phyloP scores from a whole-genome alignment of 139 green algal genomes.

The Parachlorella kessleri region DNA sequence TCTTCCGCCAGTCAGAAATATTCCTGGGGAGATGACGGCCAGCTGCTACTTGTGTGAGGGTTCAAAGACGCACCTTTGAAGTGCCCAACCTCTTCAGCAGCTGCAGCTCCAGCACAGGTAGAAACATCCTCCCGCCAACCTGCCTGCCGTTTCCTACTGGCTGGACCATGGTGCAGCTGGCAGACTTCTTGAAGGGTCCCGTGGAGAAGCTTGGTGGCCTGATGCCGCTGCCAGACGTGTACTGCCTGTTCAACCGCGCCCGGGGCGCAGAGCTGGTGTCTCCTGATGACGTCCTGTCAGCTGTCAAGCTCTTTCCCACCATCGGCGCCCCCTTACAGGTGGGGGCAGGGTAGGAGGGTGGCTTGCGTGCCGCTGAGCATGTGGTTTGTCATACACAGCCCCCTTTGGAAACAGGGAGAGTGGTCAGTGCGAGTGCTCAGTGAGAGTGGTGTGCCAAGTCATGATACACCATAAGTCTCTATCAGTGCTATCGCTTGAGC shows the following conservation, averaged over 20 bases:
- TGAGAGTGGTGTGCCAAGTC: too few species aligned
- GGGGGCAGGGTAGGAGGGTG: conserved; percentile 8
- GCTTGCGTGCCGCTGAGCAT: neutral
- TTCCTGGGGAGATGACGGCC: too few species aligned
- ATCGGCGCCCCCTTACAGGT: conserved; percentile 57
- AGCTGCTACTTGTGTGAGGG: too few species aligned
- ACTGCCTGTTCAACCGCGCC: conserved; percentile 95
- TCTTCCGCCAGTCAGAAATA: too few species aligned
- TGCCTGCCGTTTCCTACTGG: neutral
- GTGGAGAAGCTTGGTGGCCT: conserved; percentile 76
- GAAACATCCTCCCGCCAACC: neutral
- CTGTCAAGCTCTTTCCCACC: conserved; percentile 32
- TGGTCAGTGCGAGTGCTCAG: too few species aligned
- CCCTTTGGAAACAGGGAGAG: too few species aligned
- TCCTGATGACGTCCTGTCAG: conserved; percentile 89
- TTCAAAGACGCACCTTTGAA: too few species aligned
- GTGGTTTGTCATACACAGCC: too few species aligned
- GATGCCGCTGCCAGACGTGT: conserved; percentile 91
- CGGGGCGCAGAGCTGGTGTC: conserved; percentile 92
- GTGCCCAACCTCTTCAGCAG: too few species aligned
- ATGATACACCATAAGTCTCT: too few species aligned
- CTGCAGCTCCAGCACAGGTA: too few species aligned
- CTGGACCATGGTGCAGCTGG: conserved; percentile 56
- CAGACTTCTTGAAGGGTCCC: conserved; percentile 75
- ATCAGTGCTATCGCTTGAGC: too few species aligned